These are phyloP conservation scores for Penicillium atrosanguineum DNA, from an alignment of 495 filamentous ascomycete genomes.

Conservation along the genomic window DNA sequence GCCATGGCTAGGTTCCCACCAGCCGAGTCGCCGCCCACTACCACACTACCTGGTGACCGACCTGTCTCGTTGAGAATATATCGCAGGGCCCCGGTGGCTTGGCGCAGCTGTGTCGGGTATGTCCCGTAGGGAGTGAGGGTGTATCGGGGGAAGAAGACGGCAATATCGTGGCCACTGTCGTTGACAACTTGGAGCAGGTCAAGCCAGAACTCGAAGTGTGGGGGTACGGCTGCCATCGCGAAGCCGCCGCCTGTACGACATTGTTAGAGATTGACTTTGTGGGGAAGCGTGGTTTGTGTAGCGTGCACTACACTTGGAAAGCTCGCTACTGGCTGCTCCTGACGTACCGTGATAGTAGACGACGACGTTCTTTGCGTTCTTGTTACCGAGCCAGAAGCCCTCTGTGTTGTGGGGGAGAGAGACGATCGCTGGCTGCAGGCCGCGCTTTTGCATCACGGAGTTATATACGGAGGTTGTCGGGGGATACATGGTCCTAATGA, in stretches of 20 bases:
- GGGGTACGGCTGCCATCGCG: constrained; percentile 36
- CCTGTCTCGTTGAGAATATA: constrained; percentile 45
- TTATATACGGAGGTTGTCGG: constrained; percentile 33
- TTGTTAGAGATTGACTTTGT: constrained; percentile 1
- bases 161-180: constrained; percentile 41
- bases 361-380: constrained; percentile 54
- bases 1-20: constrained; percentile 58
- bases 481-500: neutral
- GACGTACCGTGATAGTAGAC: constrained; percentile 58
- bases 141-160: constrained; percentile 55
- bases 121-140: constrained; percentile 49
- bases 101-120: constrained; percentile 60
- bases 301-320: neutral
- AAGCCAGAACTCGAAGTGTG: constrained; percentile 48
- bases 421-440: constrained; percentile 47
- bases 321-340: neutral
- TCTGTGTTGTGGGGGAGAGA: constrained; percentile 48
- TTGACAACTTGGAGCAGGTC: constrained; percentile 44
- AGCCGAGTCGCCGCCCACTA: constrained; percentile 62
- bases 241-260: constrained; percentile 56
- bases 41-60: constrained; percentile 43
- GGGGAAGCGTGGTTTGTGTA: neutral
- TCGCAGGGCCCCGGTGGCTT: constrained; percentile 51
- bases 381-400: constrained; percentile 60
- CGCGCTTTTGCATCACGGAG: constrained; percentile 39